Base-by-base conservation (phyloP, 805 yeast genomes). In the Candida piceae region DNA sequence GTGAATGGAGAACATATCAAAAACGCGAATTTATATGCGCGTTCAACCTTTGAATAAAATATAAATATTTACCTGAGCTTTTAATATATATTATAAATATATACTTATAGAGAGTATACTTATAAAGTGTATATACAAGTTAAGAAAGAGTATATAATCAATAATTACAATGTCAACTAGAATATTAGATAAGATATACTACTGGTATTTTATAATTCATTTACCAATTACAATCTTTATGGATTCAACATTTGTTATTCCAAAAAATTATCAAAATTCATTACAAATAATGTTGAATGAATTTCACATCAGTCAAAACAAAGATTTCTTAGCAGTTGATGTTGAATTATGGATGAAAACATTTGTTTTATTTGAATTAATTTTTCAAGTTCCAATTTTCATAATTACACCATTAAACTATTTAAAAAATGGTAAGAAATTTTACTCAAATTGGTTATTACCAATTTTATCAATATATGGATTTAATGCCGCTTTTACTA, bases 301-400 rank as follows among this genome's bases (percentile, higher is more conserved):
- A 3, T 77, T 76, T 60, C 96, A 93, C 52, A 61, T 84, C 16
- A 26, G 55, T 4, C 45, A 58, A 13, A 86, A 88, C 63, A 75
- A 82, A 35, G 98, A 90, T 58, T 78, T 84, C 44, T 62, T 90
- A 17, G 53, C 58, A 2, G 12, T 39, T 3, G 90, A 95, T 1
- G 38, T 52, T 9, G 55, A 50, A 23, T 48, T 64, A 3, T 90
- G 97, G 97, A 69, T 90, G 34, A 63, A 70, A 38, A 57, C 72
- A 25, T 87, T 84, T 58, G 94, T 88, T 1, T 58, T 70, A 47
- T 55, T 86, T 39, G 98, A 90, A 58, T 42, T 89, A 28, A 34
- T 77, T 3, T 69, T 83, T 46, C 98, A 90, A 62, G 55, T 84
- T 35, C 98, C 98, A 1, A 66, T 84, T 20, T 93, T 93, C 58